Percentiles rank a stretch among this genome's conserved stretches.
phyloP scores from a whole-genome alignment of 1,284 basidiomycete species.

The Papiliotrema nemorosa region DNA sequence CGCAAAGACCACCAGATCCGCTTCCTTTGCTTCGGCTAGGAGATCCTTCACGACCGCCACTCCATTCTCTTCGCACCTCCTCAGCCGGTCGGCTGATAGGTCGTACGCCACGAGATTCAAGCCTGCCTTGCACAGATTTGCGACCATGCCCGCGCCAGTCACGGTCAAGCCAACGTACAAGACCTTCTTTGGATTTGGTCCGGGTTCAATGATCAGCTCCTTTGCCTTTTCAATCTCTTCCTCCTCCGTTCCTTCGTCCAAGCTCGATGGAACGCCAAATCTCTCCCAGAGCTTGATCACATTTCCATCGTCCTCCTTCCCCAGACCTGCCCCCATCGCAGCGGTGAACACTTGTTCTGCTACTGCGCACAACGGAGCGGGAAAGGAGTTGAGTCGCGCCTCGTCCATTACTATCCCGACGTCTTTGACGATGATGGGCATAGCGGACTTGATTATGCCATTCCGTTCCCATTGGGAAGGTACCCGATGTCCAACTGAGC shows the following conservation, averaged over 20 bases:
- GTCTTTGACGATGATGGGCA: slow-evolving; percentile 44
- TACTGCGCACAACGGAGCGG: slow-evolving; percentile 31
- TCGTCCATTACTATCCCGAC: slow-evolving; percentile 44
- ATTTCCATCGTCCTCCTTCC: slow-evolving; percentile 30
- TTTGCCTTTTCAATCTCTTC: slow-evolving; percentile 27
- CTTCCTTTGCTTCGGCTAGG: slow-evolving; percentile 11
- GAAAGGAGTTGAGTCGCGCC: slow-evolving; percentile 29
- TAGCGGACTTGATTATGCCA: slow-evolving; percentile 36
- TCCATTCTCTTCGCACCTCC: slow-evolving; percentile 15
- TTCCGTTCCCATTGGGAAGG: slow-evolving; percentile 36
- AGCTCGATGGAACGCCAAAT: slow-evolving; percentile 28
- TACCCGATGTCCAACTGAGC: slow-evolving; percentile 35
- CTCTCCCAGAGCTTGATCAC: slow-evolving; percentile 38
- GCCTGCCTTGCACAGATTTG: slow-evolving; percentile 19
- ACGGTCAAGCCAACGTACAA: slow-evolving; percentile 32
- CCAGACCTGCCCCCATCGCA: slow-evolving; percentile 32
- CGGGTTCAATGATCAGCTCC: slow-evolving; percentile 18
- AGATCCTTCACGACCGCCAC: slow-evolving; percentile 18
- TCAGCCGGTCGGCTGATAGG: slow-evolving; percentile 7
- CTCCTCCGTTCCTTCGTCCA: slow-evolving; percentile 17
- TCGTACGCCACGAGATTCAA: slow-evolving; percentile 21
- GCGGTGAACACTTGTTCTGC: slow-evolving; percentile 39
- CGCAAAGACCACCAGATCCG: slow-evolving; percentile 23
- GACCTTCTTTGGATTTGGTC: slow-evolving; percentile 16
- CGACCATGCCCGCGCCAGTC: slow-evolving; percentile 31